Percentiles rank a stretch among this genome's conserved stretches.
These are phyloP conservation scores for Penicillium salamii DNA, from an alignment of 495 filamentous ascomycete genomes.

Conservation along the genomic window DNA sequence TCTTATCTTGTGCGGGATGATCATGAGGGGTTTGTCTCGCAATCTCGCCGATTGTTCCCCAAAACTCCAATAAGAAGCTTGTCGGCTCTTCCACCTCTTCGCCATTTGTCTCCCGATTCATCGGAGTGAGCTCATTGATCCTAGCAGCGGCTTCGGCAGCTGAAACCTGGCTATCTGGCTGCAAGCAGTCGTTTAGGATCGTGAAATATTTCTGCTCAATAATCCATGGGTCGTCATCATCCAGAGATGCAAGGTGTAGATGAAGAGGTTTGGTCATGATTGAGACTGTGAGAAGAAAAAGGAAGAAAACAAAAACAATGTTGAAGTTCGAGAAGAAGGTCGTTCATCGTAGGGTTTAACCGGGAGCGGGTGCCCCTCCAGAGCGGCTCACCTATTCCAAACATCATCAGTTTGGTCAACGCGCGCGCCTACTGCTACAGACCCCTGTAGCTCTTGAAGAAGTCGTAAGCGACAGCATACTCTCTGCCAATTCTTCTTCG, in stretches of 20 bases:
- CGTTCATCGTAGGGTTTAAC: too few relatives aligned
- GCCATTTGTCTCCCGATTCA: neutral
- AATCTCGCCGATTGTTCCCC: neutral
- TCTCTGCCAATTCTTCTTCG: too few relatives aligned
- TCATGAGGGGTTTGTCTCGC: conserved; percentile 2
- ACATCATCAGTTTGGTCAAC: too few relatives aligned
- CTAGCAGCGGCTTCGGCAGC: neutral
- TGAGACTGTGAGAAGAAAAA: neutral
- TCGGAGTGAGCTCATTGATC: conserved; percentile 1
- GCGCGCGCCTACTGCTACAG: too few relatives aligned
- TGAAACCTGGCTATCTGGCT: conserved; percentile 1
- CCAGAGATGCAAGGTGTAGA: neutral
- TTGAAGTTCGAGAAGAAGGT: too few relatives aligned
- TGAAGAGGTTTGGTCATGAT: neutral
- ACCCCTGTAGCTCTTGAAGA: too few relatives aligned
- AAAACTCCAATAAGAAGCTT: conserved; percentile 4
- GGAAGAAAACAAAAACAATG: neutral
- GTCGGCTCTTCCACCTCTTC: neutral
- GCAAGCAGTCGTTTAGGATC: conserved; percentile 1
- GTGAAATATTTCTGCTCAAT: conserved; percentile 2
- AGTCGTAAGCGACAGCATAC: too few relatives aligned
- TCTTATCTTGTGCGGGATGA: conserved; percentile 3
- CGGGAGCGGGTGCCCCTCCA: too few relatives aligned
- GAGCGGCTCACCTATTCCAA: too few relatives aligned
- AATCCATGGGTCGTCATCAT: conserved; percentile 1